phyloP scores from a whole-genome alignment of 179 eudicot species.

The Monotropa hypopitys region DNA sequence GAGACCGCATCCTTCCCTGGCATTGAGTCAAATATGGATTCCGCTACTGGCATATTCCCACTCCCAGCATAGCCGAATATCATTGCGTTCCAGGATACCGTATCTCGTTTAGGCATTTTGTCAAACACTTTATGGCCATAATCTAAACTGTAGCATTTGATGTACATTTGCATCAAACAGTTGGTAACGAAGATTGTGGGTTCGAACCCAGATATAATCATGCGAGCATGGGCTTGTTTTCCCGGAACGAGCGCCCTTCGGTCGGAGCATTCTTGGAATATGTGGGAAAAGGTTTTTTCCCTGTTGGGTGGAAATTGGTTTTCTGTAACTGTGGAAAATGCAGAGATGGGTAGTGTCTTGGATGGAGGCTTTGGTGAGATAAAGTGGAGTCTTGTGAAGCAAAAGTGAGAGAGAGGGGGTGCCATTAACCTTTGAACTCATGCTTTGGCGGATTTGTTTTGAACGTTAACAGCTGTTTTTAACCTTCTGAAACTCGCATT shows the following conservation, averaged over 20 bases:
- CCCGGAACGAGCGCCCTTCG: conserved; percentile 39
- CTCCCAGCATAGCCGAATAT: conserved; percentile 39
- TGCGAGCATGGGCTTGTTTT: conserved; percentile 60
- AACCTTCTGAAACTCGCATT: neutral
- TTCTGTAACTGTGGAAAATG: conserved; percentile 4
- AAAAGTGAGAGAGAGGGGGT: neutral
- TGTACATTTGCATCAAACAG: conserved; percentile 66
- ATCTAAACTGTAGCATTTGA: conserved; percentile 34
- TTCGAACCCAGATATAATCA: conserved; percentile 53
- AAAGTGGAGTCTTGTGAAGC: conserved; percentile 10
- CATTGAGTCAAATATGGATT: conserved; percentile 32
- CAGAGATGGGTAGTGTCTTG: neutral
- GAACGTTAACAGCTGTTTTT: conserved; percentile 1
- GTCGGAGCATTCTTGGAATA: conserved; percentile 55
- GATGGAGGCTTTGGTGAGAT: neutral
- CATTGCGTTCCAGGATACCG: conserved; percentile 62
- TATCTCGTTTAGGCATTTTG: conserved; percentile 45
- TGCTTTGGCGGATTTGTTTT: conserved; percentile 13
- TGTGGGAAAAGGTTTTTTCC: conserved; percentile 50
- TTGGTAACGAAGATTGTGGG: conserved; percentile 73
- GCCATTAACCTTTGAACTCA: conserved; percentile 18
- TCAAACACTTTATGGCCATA: conserved; percentile 57
- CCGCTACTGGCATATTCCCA: conserved; percentile 41
- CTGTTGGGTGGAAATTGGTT: conserved; percentile 9
- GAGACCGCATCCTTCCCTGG: conserved; percentile 49